phyloP scores from a whole-genome alignment of 331 rosid genomes.

The Spiraea crenata region DNA sequence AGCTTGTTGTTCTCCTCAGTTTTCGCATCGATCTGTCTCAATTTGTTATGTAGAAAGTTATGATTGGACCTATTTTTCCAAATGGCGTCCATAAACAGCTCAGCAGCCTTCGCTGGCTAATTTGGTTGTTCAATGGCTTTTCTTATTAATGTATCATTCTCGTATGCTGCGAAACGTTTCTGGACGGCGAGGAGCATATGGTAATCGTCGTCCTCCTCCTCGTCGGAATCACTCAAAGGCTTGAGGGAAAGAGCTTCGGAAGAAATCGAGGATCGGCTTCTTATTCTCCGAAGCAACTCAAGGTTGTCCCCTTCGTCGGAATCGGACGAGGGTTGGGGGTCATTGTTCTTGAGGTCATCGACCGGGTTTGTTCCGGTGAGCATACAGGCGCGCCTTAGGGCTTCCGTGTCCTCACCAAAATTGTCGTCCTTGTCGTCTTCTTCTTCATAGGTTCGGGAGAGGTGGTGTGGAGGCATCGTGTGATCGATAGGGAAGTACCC shows the following conservation, averaged over 20 bases:
- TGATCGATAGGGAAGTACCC: background rate
- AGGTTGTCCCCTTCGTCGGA: slow-evolving; percentile 30
- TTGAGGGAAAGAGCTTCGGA: slow-evolving; percentile 24
- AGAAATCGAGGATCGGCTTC: slow-evolving; percentile 40
- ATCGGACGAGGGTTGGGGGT: slow-evolving; percentile 21
- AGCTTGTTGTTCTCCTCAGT: slow-evolving; percentile 67
- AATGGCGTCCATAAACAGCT: slow-evolving; percentile 62
- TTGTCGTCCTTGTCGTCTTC: slow-evolving; percentile 47
- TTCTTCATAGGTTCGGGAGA: slow-evolving; percentile 15
- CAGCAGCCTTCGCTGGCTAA: slow-evolving; percentile 36
- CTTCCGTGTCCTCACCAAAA: slow-evolving; percentile 59
- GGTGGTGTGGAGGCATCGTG: slow-evolving; percentile 42
- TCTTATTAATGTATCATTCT: slow-evolving; percentile 32
- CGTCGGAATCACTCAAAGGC: slow-evolving; percentile 43
- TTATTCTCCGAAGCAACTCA: slow-evolving; percentile 46
- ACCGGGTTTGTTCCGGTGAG: slow-evolving; percentile 38
- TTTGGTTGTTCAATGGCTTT: no score
- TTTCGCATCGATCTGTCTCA: slow-evolving; percentile 70
- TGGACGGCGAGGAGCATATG: slow-evolving; percentile 57
- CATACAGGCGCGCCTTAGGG: slow-evolving; percentile 63
- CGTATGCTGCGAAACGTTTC: slow-evolving; percentile 54
- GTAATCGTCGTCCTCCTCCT: slow-evolving; percentile 57
- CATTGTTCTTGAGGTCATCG: background rate
- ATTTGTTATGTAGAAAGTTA: slow-evolving; percentile 56
- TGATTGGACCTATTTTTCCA: slow-evolving; percentile 74